These are phyloP conservation scores for Candida hispaniensis DNA, from an alignment of 805 yeast species.

Conservation along the genomic window DNA sequence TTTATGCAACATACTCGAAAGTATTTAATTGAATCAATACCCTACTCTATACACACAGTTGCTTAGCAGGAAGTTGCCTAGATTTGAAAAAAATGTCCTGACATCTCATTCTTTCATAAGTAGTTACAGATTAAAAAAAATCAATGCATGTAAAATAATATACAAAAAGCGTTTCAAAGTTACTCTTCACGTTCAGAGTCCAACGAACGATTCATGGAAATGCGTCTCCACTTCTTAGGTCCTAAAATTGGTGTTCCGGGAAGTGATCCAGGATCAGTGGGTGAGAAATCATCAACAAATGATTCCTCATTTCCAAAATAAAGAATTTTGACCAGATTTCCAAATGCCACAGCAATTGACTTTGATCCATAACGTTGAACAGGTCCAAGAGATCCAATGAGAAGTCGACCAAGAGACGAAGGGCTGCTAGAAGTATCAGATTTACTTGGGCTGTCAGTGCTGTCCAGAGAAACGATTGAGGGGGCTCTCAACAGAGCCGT, in stretches of 20 bases:
- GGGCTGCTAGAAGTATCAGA: too few relatives aligned
- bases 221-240: constrained; percentile 15
- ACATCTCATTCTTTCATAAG: too few relatives aligned
- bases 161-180: too few relatives aligned
- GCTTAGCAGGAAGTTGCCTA: too few relatives aligned
- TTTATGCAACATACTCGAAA: too few relatives aligned
- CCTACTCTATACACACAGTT: too few relatives aligned
- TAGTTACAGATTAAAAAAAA: too few relatives aligned
- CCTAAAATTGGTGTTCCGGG: constrained; percentile 15
- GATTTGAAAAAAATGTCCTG: too few relatives aligned
- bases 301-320: constrained; percentile 65
- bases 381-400: constrained; percentile 49
- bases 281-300: constrained; percentile 15
- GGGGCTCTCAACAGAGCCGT: constrained; percentile 12
- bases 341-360: constrained; percentile 64
- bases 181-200: too few relatives aligned
- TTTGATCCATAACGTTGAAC: constrained; percentile 66
- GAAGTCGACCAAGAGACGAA: constrained; percentile 24
- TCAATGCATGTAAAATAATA: too few relatives aligned
- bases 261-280: constrained; percentile 15
- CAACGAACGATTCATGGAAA: constrained; percentile 16
- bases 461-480: constrained; percentile 29
- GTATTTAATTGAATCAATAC: too few relatives aligned
- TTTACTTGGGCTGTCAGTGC: constrained; percentile 20
- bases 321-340: constrained; percentile 58